Base-by-base conservation (phyloP, 176 grass and related monocot genomes). In the Juncus effusus region DNA sequence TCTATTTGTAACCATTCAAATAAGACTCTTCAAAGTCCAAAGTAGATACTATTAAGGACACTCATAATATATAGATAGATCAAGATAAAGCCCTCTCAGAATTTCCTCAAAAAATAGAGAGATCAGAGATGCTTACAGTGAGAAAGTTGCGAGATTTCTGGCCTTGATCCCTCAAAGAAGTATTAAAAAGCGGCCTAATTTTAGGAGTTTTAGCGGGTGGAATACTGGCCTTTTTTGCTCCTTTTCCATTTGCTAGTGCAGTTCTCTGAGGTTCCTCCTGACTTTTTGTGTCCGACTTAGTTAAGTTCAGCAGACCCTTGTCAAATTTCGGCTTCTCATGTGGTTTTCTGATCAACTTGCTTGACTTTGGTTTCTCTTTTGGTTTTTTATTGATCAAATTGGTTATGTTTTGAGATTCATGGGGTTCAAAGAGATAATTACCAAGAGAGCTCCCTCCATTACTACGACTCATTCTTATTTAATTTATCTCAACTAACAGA, bases 361-460 rank as follows among this genome's bases (percentile, higher is more conserved):
- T 40, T 10, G 3, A 51, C 59, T 37, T 55, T 38, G 51, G 35
- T 14, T 70, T 38, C 36, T 1, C 54, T 36, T 5, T 12, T 40
- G 12, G 10, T 56, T 10, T n/a, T 9, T 0, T 54, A n/a, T 74
- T 74, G 6, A 45, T 10, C 14, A 65, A 42, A 12, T 15, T 44
- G 47, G 15, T 65, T 10, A 38, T 15, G 57, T 60, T 62, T 5
- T 54, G 45, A 12, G 60, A 49, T 40, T 84, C 76, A 60, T 84
- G 74, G 53, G 64, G 80, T 63, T 95, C 90, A 65, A 90, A 90
- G 47, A 95, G 90, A 70, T 90, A 95, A 2, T 28, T 28, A 28
- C 77, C 62, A 1, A 95, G 71, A 59, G 90, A 95, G 65, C 90
- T 95, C 58, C 82, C 66, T 54, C 86, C 90, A 74, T 82, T 85